These are phyloP conservation scores for Pythium aristosporum DNA, from an alignment of 352 stramenopile genomes.

Conservation along the genomic window DNA sequence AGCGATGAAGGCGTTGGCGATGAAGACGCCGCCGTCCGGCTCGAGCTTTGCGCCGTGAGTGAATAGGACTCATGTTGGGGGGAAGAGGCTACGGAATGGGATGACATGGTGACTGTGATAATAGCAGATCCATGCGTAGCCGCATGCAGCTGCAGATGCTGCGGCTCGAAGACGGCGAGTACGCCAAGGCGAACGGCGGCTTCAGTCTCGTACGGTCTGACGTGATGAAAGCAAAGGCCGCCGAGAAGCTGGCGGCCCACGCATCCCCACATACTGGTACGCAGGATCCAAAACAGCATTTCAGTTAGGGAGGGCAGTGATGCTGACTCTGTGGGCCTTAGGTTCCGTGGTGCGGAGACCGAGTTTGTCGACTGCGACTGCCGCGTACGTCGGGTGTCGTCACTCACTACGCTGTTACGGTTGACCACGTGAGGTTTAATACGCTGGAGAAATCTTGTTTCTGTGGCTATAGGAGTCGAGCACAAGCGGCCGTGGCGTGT, in stretches of 20 bases:
- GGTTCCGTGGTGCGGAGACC: background rate
- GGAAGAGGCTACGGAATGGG: background rate
- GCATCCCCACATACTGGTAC: background rate
- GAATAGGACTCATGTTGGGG: background rate
- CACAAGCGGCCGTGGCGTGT: constrained; percentile 51
- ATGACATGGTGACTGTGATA: background rate
- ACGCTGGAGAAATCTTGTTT: background rate
- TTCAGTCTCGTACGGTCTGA: constrained; percentile 69
- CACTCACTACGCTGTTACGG: background rate
- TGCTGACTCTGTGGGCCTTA: background rate
- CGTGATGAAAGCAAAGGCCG: constrained; percentile 35
- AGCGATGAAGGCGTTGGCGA: constrained; percentile 21
- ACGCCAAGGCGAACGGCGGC: constrained; percentile 67
- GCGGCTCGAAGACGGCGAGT: constrained; percentile 64
- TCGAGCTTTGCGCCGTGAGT: constrained; percentile 24
- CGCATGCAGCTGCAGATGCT: constrained; percentile 57
- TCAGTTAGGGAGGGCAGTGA: background rate
- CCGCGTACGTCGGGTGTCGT: constrained; percentile 5
- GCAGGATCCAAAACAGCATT: background rate
- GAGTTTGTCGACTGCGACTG: constrained; percentile 4
- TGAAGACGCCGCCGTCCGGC: background rate
- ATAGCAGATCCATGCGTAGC: constrained; percentile 31
- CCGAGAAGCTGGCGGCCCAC: background rate
- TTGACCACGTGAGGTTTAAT: background rate
- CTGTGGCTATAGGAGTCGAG: constrained; percentile 28